Percentiles rank a stretch among this genome's conserved stretches.
phyloP scores from a whole-genome alignment of 1,284 basidiomycete species.

The Cutaneotrichosporon sp. region DNA sequence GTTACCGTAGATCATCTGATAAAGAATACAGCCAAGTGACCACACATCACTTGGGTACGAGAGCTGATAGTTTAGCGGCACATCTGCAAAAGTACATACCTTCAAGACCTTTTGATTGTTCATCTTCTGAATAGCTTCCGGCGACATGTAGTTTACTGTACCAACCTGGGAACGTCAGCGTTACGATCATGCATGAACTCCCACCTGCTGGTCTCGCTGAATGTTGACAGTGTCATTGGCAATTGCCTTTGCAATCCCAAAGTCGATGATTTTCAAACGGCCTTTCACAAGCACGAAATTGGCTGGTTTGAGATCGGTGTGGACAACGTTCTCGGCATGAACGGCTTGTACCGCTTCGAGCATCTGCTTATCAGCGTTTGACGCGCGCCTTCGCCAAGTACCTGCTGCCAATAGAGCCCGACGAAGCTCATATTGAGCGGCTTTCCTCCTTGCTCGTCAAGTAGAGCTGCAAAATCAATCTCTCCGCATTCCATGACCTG shows the following conservation, averaged over 20 bases:
- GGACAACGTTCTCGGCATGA: conserved; percentile 92
- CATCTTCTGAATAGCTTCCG: conserved; percentile 72
- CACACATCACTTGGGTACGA: conserved; percentile 82
- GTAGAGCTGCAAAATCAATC: conserved; percentile 72
- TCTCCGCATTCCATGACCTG: conserved; percentile 89
- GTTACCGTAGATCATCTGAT: conserved; percentile 89
- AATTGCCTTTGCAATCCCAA: conserved; percentile 94
- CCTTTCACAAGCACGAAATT: conserved; percentile 93
- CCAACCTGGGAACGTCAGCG: conserved; percentile 59
- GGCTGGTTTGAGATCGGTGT: conserved; percentile 92
- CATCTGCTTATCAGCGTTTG: conserved; percentile 58
- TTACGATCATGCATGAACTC: conserved; percentile 7
- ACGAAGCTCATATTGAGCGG: conserved; percentile 85
- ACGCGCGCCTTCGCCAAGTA: conserved; percentile 45
- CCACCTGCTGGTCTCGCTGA: conserved; percentile 82
- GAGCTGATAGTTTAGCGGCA: conserved; percentile 20
- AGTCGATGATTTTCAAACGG: conserved; percentile 89
- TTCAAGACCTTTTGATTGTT: conserved; percentile 48
- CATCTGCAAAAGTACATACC: too few species aligned
- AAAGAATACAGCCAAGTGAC: conserved; percentile 93
- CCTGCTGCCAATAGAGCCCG: conserved; percentile 92
- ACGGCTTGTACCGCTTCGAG: conserved; percentile 90
- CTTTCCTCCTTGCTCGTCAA: conserved; percentile 74
- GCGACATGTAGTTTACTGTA: conserved; percentile 93
- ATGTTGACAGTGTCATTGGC: conserved; percentile 97